Evolutionary conservation across 2,329 filamentous ascomycete species (phyloP).

Genomic region (Fusarium luffae): DNA sequence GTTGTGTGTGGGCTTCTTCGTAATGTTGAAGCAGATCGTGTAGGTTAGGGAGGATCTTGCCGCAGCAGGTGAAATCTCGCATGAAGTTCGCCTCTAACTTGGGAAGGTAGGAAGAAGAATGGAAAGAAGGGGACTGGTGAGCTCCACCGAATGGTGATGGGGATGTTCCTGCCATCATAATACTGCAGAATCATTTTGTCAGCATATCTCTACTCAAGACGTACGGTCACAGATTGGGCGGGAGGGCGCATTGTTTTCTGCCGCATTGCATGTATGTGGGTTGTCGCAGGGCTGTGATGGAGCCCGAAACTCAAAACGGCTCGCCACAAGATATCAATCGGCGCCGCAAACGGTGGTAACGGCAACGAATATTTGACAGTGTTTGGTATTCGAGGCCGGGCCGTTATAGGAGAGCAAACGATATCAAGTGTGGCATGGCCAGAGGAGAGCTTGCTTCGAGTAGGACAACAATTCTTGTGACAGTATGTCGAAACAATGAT

Average conservation of each 20-base stretch:
- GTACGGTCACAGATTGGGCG: not conserved
- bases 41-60: conserved; percentile 86
- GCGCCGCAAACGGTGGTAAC: conserved; percentile 9
- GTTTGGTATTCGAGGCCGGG: not conserved
- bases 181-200: conserved; percentile 63
- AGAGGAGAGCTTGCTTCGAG: not conserved
- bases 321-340: conserved; percentile 33
- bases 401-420: not conserved
- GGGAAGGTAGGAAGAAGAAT: conserved; percentile 95
- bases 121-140: conserved; percentile 91
- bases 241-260: conserved; percentile 25
- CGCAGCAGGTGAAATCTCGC: conserved; percentile 96
- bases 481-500: conserved; percentile 13
- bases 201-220: conserved; percentile 32
- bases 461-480: not conserved
- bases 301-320: conserved; percentile 39
- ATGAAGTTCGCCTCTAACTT: conserved; percentile 98
- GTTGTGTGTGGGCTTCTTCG: conserved; percentile 89
- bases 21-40: conserved; percentile 97
- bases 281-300: conserved; percentile 27
- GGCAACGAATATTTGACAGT: not conserved
- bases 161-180: conserved; percentile 96
- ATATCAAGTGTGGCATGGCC: not conserved
- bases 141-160: conserved; percentile 70
- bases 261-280: conserved; percentile 20